A percentile compares a stretch with the other conserved stretches of the same genome.
Evolutionary conservation across 306 rosid genomes (phyloP).

Genomic region (Crotalaria pallida): DNA sequence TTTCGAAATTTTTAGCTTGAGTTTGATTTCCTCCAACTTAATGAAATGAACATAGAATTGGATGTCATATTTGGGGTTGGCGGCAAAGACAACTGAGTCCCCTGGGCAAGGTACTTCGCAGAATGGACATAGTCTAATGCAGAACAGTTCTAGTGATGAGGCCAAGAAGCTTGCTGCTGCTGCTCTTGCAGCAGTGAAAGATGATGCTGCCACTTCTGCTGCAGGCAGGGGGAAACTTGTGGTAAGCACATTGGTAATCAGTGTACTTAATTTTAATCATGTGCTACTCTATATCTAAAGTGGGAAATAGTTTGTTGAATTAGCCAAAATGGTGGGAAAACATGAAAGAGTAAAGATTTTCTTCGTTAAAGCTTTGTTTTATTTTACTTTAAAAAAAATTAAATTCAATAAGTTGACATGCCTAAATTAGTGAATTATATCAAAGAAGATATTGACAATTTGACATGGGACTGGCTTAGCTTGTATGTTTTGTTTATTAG

Average conservation of each 20-base stretch:
- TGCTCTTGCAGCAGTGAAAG: constrained; percentile 66
- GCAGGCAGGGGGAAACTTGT: constrained; percentile 75
- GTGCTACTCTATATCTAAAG: constrained; percentile 6
- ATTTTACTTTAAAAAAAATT: neutral
- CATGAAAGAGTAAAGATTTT: neutral
- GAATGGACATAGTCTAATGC: constrained; percentile 28
- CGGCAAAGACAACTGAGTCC: constrained; percentile 49
- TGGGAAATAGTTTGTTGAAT: neutral
- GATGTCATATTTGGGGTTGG: constrained; percentile 74
- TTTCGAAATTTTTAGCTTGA: constrained; percentile 11
- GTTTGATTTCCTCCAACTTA: constrained; percentile 15
- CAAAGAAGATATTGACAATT: neutral
- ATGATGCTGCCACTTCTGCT: constrained; percentile 37
- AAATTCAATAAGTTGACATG: neutral
- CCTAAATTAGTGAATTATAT: neutral
- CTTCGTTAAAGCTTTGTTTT: neutral
- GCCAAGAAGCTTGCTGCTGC: constrained; percentile 78
- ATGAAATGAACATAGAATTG: constrained; percentile 58
- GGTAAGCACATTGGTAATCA: constrained; percentile 35
- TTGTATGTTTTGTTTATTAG: constrained; percentile 12
- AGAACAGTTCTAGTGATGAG: constrained; percentile 50
- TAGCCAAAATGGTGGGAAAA: neutral
- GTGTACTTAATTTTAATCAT: neutral
- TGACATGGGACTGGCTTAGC: neutral
- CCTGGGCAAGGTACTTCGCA: constrained; percentile 27